Conservation (phyloP, 495 filamentous ascomycete genomes). For the Mytilinidion resinicola region DNA sequence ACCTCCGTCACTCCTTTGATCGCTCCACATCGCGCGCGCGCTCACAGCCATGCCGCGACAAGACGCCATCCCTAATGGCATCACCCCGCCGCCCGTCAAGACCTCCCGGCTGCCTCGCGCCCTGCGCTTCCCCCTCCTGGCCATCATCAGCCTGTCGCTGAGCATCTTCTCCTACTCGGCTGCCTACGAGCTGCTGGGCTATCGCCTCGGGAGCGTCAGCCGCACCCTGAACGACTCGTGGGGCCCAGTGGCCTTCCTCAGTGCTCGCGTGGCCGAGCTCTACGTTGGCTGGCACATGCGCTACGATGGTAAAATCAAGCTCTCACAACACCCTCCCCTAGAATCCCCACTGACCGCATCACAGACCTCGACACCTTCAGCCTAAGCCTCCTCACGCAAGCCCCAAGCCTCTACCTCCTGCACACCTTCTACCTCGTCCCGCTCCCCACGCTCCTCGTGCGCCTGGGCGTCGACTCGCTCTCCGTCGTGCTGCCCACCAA, state of each 20-base stretch:
- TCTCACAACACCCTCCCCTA: neutral
- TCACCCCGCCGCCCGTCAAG: slow-evolving; percentile 1
- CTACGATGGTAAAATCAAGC: slow-evolving; percentile 54
- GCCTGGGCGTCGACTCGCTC: slow-evolving; percentile 57
- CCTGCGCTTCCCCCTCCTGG: slow-evolving; percentile 57
- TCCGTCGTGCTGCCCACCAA: slow-evolving; percentile 64
- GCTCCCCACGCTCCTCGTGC: slow-evolving; percentile 48
- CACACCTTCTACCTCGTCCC: slow-evolving; percentile 65
- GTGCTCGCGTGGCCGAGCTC: slow-evolving; percentile 64
- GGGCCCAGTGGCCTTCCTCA: slow-evolving; percentile 55
- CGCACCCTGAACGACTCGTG: slow-evolving; percentile 53
- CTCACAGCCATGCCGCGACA: too few species aligned
- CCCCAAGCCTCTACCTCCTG: slow-evolving; percentile 65
- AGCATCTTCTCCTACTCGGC: slow-evolving; percentile 53
- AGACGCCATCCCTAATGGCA: slow-evolving; percentile 10
- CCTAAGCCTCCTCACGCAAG: slow-evolving; percentile 61
- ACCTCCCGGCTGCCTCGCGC: slow-evolving; percentile 41
- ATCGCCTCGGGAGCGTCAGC: slow-evolving; percentile 57
- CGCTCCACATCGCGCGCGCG: too few species aligned
- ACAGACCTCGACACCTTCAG: slow-evolving; percentile 62
- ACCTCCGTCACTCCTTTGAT: too few species aligned
- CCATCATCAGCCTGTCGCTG: slow-evolving; percentile 56
- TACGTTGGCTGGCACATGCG: slow-evolving; percentile 62
- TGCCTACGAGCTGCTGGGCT: slow-evolving; percentile 43
- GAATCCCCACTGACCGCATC: neutral